Conservation (phyloP, 805 yeast genomes). For the Dipodascus albidus region DNA sequence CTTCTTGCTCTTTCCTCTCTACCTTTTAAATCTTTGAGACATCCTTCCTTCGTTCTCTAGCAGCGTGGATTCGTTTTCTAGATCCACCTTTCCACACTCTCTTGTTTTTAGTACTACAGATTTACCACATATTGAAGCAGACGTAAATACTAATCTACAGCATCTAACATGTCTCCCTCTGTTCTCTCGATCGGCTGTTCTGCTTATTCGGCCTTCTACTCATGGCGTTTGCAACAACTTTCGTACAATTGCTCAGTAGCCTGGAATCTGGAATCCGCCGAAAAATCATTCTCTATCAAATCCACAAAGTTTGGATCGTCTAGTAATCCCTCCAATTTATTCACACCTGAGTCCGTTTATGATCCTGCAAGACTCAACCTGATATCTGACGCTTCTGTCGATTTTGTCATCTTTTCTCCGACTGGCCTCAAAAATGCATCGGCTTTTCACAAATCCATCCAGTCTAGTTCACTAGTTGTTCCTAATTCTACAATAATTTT, state of each 20-base stretch:
- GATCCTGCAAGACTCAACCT: conserved; percentile 3
- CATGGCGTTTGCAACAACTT: background rate
- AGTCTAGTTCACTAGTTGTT: conserved; percentile 4
- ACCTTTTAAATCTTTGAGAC: too few relatives aligned
- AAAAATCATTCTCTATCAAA: background rate
- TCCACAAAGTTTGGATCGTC: background rate
- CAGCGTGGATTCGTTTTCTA: too few relatives aligned
- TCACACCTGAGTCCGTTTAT: background rate
- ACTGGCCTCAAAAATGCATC: conserved; percentile 7
- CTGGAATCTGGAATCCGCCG: background rate
- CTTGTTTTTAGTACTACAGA: too few relatives aligned
- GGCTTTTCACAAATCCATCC: conserved; percentile 8
- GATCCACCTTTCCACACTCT: too few relatives aligned
- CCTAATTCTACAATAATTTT: conserved; percentile 12
- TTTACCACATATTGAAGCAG: too few relatives aligned
- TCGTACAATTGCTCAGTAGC: background rate
- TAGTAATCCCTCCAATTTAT: background rate
- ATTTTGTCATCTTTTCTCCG: conserved; percentile 7
- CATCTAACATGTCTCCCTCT: background rate
- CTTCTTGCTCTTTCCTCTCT: too few relatives aligned
- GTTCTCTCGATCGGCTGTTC: background rate
- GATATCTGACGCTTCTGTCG: conserved; percentile 11
- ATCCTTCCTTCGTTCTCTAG: too few relatives aligned
- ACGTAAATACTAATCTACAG: background rate
- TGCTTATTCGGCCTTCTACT: background rate